Evolutionary conservation across 768 basidiomycete genomes (phyloP), one percentile per base, ranked within the genome.

Genomic region (Kwoniella heveanensis): DNA sequence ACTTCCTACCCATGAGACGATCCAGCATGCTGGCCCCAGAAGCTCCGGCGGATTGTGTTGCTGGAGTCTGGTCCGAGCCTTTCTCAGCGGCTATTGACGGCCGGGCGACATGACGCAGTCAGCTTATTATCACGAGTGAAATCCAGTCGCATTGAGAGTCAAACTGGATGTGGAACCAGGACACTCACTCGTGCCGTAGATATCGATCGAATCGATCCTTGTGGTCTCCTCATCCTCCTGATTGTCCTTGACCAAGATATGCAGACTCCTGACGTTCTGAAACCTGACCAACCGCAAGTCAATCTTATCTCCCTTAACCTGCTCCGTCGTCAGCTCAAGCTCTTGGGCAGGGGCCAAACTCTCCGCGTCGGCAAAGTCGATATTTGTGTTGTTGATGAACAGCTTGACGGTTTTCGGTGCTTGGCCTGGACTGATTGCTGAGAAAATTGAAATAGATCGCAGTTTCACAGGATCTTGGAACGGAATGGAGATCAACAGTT

Each of bases 211-310:
- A 51, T 79, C 78, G 36, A 81, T 75, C 57, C 79, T 67, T 17
- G 78, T 81, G 27, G 77, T 76, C 64, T 81, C 80, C 57, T 80
- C 80, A 52, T 79, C 80, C 32, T 72, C 79, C 58, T 78, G 74
- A 66, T 81, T 81, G 44, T 69, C 67, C 62, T 77, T 75, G 39
- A 81, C 69, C 50, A 81, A 64, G 29, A 81, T 78, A 69, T 79
- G 70, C 47, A 69, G 27, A 51, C 57, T 68, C 54, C 76, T 67
- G 26, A 81, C 80, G 39, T 67, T 78, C 64, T 81, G 80, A 74
- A 81, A 81, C 56, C 73, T 70, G 32, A 81, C 80, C 51, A 79
- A 77, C 47, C 80, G 56, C 59, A 81, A 60, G 12, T 78, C 79
- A 25, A 81, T 63, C 60, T 68, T 69, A 36, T 77, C 71, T 4